Base-by-base conservation (phyloP, 495 filamentous ascomycete genomes). In the Aspergillus kassunensis region DNA sequence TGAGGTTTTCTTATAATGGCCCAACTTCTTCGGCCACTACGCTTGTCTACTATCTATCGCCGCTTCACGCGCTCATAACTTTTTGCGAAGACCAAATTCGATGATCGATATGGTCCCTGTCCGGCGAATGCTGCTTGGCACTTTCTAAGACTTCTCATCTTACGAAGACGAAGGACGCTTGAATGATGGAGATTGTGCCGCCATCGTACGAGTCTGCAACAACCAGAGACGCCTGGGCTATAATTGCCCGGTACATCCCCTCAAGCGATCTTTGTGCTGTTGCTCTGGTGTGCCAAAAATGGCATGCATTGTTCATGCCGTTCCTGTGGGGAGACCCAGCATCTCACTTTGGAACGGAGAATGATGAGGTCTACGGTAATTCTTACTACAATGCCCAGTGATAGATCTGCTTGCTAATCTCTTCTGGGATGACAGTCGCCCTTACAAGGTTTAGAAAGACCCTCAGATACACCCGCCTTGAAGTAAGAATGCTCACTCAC, bases 311-410 rank as follows among this genome's bases (percentile, higher is more conserved):
- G n/a, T 84, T 86, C 46, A 70, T 76, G 56, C 80, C 82, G 1
- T 77, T 77, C 54, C 67, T 87, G 0, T 87, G 84, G 84, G 82
- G 82, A n/a, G 73, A 81, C 58, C 84, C 84, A 23, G 80, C 79
- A 0, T 80, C 81, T 20, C 79, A 83, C 55, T 87, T 86, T 60
- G 81, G 80, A 25, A 76, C 71, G 11, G 75, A 83, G 15, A 81
- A 82, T 60, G 83, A 86, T 59, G 77, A 76, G 6, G 80, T 85
- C 35, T 87, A 83, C 56, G 73, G 79, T 81, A 69, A 51, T 41
- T 31, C 6, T 39, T 24, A 29, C 31, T 18, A 33, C 24, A 24
- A 7, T 13, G 12, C 2, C 3, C 18, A 41, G 1, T n/a, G 13
- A 11, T 18, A 49, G 12, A 24, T 4, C 44, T 10, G 16, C 6